phyloP scores from a whole-genome alignment of 2,329 filamentous ascomycete species.

The Aureobasidium sp. region DNA sequence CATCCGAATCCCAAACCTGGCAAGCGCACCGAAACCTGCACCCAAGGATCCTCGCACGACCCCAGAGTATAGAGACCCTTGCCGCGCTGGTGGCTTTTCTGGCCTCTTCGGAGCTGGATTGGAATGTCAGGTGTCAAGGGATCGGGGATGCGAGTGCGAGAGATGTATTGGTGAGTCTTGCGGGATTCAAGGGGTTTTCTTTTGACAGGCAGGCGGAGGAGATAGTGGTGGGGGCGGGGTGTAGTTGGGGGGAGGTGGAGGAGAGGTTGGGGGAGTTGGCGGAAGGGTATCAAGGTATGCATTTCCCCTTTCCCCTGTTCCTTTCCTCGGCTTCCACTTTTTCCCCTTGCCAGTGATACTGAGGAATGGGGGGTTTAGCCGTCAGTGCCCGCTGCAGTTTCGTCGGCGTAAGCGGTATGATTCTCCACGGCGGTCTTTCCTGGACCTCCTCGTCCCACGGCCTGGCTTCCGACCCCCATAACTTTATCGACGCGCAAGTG shows the following conservation, averaged over 20 bases:
- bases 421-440: conserved; percentile 30
- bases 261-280: conserved; percentile 27
- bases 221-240: conserved; percentile 30
- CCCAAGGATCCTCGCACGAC: not conserved
- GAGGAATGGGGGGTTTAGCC: too few species aligned
- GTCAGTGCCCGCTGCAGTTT: conserved; percentile 30
- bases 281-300: conserved; percentile 26
- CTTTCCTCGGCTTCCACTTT: too few species aligned
- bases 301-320: not conserved
- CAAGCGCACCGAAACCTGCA: not conserved
- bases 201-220: conserved; percentile 26
- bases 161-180: conserved; percentile 31
- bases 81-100: not conserved
- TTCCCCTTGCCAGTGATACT: too few species aligned
- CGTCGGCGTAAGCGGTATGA: conserved; percentile 33
- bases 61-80: not conserved
- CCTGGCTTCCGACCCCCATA: conserved; percentile 31
- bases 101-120: conserved; percentile 25
- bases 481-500: conserved; percentile 33
- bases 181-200: conserved; percentile 29
- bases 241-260: conserved; percentile 31
- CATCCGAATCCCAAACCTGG: conserved; percentile 9
- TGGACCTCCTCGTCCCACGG: conserved; percentile 33
- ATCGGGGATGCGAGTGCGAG: conserved; percentile 29
- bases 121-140: conserved; percentile 30